Conservation (phyloP, 2,329 filamentous ascomycete species). For the Apiospora malaysiana region DNA sequence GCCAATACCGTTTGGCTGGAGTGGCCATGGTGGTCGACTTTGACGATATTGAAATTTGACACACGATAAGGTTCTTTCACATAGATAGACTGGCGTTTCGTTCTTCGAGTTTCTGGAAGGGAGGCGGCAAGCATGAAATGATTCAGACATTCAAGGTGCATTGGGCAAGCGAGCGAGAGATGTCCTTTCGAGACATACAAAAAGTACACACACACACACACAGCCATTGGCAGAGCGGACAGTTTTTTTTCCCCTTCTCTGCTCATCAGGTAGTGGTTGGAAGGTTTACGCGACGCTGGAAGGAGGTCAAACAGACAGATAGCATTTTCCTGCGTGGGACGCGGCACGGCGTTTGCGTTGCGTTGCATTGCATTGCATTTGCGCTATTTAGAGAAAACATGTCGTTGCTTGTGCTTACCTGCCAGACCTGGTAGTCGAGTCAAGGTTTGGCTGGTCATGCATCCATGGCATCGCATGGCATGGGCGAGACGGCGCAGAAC, state of each 20-base stretch:
- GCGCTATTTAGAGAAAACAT: background rate
- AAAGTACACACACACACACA: background rate
- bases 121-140: slow-evolving; percentile 5
- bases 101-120: background rate
- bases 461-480: background rate
- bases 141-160: slow-evolving; percentile 12
- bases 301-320: too few relatives aligned
- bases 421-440: background rate
- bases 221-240: background rate
- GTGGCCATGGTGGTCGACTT: background rate
- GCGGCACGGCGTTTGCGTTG: background rate
- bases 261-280: background rate
- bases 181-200: slow-evolving; percentile 4
- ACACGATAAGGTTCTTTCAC: background rate
- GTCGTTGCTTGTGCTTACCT: background rate
- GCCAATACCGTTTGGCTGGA: too few relatives aligned
- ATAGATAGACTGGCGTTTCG: slow-evolving; percentile 7
- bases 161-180: slow-evolving; percentile 17
- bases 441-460: background rate
- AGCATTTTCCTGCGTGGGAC: background rate
- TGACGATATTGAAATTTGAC: slow-evolving; percentile 13
- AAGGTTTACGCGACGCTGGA: background rate
- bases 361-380: background rate
- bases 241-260: background rate
- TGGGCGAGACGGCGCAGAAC: background rate